Percentiles rank a stretch among this genome's conserved stretches.
Evolutionary conservation across 2,329 filamentous ascomycete species (phyloP).

Genomic region (Ophiosphaerella herpotricha): DNA sequence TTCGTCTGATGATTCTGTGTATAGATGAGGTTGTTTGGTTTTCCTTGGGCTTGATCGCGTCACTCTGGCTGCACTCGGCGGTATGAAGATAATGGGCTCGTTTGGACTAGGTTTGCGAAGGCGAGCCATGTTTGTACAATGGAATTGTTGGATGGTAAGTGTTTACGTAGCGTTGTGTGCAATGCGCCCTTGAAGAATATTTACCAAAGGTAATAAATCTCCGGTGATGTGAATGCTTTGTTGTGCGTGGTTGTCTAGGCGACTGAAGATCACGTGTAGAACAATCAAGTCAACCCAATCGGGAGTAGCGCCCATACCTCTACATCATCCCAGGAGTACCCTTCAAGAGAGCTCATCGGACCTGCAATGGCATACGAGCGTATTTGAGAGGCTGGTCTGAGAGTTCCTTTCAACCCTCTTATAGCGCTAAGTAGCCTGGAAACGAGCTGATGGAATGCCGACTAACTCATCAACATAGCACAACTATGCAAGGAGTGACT

Average conservation of each 20-base stretch:
- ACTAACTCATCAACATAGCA: no score
- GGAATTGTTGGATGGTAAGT: not conserved
- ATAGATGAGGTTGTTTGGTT: slow-evolving; percentile 25
- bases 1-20: slow-evolving; percentile 28
- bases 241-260: not conserved
- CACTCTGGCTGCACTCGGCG: slow-evolving; percentile 18
- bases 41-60: slow-evolving; percentile 38
- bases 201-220: not conserved
- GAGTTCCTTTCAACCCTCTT: no score
- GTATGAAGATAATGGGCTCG: slow-evolving; percentile 27
- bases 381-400: no score
- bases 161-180: slow-evolving; percentile 2
- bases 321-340: not conserved
- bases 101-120: slow-evolving; percentile 38
- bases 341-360: not conserved
- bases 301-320: not conserved
- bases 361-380: no score
- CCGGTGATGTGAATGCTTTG: not conserved
- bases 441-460: no score
- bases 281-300: not conserved
- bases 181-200: slow-evolving; percentile 8
- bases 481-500: no score
- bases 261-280: not conserved
- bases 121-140: slow-evolving; percentile 33
- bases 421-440: no score